Conservation (phyloP, 2,329 filamentous ascomycete genomes). For the Simplicillium aogashimaense region DNA sequence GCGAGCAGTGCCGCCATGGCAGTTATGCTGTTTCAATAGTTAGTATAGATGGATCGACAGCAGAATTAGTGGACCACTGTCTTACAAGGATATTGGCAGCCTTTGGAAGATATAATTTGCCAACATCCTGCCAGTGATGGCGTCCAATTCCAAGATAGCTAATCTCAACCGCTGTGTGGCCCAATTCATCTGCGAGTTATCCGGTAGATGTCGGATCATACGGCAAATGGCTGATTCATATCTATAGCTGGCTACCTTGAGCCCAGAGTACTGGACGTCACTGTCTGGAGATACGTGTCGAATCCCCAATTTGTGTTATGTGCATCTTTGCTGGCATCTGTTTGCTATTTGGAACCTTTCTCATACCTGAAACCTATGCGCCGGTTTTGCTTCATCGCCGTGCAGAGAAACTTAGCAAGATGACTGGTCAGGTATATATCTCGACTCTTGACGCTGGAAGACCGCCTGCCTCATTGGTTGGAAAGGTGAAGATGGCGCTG, state of each 20-base stretch:
- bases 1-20: constrained; percentile 1
- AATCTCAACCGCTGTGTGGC: constrained; percentile 1
- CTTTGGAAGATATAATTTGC: constrained; percentile 1
- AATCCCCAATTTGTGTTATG: constrained; percentile 23
- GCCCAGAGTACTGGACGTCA: not conserved
- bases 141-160: constrained; percentile 3
- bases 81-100: constrained; percentile 2
- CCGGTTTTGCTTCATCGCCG: constrained; percentile 37
- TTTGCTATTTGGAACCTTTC: constrained; percentile 33
- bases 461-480: constrained; percentile 21
- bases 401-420: constrained; percentile 31
- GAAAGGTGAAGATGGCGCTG: constrained; percentile 41
- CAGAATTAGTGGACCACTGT: not conserved
- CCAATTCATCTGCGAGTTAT: not conserved
- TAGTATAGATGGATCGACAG: not conserved
- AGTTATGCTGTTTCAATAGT: not conserved
- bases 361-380: constrained; percentile 43
- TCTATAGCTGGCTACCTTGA: constrained; percentile 2
- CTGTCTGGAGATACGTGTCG: not conserved
- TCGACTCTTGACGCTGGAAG: constrained; percentile 28
- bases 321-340: constrained; percentile 43
- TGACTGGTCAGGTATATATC: constrained; percentile 39
- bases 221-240: constrained; percentile 1
- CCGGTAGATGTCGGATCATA: not conserved
- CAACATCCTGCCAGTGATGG: not conserved